Percentiles rank a stretch among this genome's conserved stretches.
Evolutionary conservation across 306 rosid genomes (phyloP).

Genomic region (Acacia acuminata): DNA sequence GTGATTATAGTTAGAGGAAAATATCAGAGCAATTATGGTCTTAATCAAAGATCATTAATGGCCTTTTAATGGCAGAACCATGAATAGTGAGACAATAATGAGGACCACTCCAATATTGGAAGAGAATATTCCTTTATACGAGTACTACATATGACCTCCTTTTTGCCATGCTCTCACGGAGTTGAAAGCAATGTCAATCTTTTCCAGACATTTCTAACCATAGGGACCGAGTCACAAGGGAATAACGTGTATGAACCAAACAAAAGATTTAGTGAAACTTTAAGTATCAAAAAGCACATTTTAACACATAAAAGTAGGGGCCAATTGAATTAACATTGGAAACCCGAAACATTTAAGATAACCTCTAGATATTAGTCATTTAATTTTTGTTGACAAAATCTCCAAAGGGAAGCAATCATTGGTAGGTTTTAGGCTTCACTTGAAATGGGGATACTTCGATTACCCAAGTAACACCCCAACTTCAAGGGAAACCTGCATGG

Average conservation of each 20-base stretch:
- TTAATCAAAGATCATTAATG: too few species aligned
- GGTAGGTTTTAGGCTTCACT: neutral
- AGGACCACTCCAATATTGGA: neutral
- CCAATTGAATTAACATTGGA: neutral
- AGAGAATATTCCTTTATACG: neutral
- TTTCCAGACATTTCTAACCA: neutral
- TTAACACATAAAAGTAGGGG: neutral
- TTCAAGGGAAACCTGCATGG: too few species aligned
- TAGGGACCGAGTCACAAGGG: neutral
- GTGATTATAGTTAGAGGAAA: too few species aligned
- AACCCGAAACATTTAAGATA: neutral
- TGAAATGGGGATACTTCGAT: too few species aligned
- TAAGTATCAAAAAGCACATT: neutral
- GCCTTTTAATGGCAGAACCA: neutral
- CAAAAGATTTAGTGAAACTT: too few species aligned
- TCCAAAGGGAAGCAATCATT: neutral
- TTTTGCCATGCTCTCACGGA: neutral
- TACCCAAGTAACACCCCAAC: too few species aligned
- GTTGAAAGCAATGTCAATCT: neutral
- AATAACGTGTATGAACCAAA: too few species aligned
- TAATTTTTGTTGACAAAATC: neutral
- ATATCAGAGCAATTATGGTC: too few species aligned
- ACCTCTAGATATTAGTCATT: neutral
- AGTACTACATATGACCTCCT: neutral
- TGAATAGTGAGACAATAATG: neutral